Evolutionary conservation across 208 protist genomes (phyloP).

Genomic region (Acanthamoeba castellanii): DNA sequence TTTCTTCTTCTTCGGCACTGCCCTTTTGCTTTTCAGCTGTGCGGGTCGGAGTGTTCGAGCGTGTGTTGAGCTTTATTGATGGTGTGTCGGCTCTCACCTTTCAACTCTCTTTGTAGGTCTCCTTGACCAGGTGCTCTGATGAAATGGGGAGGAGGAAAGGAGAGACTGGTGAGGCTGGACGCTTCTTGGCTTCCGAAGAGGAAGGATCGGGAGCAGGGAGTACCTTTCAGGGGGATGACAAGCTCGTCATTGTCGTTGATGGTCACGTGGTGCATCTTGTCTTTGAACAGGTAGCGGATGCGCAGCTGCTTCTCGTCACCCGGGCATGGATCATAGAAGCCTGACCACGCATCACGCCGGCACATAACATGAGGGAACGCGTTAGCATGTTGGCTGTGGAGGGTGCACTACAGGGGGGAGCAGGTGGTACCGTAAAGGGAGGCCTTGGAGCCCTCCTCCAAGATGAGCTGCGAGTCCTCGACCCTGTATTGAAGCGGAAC

Average conservation of each 20-base stretch:
- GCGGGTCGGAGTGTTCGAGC: too few relatives aligned
- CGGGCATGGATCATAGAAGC: slow-evolving; percentile 69
- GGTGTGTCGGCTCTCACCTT: neutral
- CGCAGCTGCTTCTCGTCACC: slow-evolving; percentile 66
- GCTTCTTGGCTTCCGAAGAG: neutral
- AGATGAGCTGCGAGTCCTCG: slow-evolving; percentile 58
- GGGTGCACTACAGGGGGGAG: neutral
- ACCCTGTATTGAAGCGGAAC: slow-evolving; percentile 54
- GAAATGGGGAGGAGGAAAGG: neutral
- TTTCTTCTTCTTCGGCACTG: too few relatives aligned
- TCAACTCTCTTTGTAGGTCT: neutral
- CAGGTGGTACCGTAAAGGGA: neutral
- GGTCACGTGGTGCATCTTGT: slow-evolving; percentile 49
- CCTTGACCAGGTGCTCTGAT: slow-evolving; percentile 10
- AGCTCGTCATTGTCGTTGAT: slow-evolving; percentile 60
- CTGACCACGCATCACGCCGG: neutral
- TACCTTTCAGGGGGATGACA: slow-evolving; percentile 63
- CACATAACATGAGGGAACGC: neutral
- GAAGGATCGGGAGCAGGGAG: neutral
- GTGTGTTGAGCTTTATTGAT: too few relatives aligned
- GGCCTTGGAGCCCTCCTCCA: slow-evolving; percentile 63
- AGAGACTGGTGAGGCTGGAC: neutral
- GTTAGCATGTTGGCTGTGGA: neutral
- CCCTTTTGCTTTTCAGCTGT: too few relatives aligned
- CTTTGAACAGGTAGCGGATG: slow-evolving; percentile 60